These are phyloP conservation scores for Geotrichum cucujoidarum DNA, from an alignment of 1,139 yeast genomes.

Conservation along the genomic window DNA sequence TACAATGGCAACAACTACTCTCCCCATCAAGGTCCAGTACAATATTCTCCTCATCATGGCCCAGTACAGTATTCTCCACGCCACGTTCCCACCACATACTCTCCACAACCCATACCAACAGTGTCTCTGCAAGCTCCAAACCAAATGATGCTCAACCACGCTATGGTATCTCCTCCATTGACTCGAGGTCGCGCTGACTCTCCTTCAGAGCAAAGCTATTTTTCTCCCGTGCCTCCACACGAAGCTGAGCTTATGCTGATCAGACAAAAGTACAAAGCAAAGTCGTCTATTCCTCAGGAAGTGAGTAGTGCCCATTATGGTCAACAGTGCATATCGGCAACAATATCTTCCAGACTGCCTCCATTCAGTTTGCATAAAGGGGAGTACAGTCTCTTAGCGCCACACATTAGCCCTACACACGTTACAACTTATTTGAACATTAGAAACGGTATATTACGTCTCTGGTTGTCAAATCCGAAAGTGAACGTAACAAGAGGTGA, in stretches of 20 bases:
- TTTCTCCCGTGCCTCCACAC: conserved; percentile 18
- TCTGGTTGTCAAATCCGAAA: conserved; percentile 43
- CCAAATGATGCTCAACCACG: conserved; percentile 4
- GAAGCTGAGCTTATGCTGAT: conserved; percentile 21
- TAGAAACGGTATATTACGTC: conserved; percentile 41
- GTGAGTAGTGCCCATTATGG: conserved; percentile 37
- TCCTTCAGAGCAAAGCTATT: conserved; percentile 15
- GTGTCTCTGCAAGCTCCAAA: conserved; percentile 3
- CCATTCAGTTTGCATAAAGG: conserved; percentile 37
- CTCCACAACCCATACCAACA: not conserved
- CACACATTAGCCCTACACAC: conserved; percentile 36
- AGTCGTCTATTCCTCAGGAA: conserved; percentile 40
- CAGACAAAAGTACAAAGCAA: conserved; percentile 37
- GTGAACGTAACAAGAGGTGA: conserved; percentile 41
- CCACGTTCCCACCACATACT: not conserved
- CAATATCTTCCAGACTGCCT: conserved; percentile 40
- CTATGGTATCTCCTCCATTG: conserved; percentile 17
- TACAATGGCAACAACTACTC: not conserved
- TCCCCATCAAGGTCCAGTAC: not conserved
- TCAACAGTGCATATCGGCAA: conserved; percentile 41
- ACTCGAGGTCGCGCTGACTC: conserved; percentile 9
- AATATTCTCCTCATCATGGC: not conserved
- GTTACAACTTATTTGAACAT: conserved; percentile 42
- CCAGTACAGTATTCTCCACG: conserved; percentile 6
- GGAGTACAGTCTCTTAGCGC: conserved; percentile 38